Percentiles rank a stretch among this genome's conserved stretches.
phyloP scores from a whole-genome alignment of 345 rosid species.

The Eucalyptus brandiana region DNA sequence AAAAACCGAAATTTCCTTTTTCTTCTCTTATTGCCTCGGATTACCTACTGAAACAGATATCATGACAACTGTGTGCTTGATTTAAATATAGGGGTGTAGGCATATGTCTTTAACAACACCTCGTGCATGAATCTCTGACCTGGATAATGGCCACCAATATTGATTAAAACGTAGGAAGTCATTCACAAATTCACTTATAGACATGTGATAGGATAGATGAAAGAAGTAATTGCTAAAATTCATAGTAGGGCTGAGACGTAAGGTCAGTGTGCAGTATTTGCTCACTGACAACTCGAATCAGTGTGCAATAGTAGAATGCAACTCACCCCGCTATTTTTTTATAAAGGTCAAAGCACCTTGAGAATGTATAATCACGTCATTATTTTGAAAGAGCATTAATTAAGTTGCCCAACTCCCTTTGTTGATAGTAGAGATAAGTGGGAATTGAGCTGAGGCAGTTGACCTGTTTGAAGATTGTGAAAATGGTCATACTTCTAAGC shows the following conservation, averaged over 20 bases:
- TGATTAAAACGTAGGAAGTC: neutral
- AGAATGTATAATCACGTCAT: too few species aligned
- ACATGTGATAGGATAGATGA: neutral
- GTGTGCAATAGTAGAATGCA: neutral
- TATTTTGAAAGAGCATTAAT: too few species aligned
- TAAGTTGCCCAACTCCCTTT: too few species aligned
- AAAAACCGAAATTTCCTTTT: neutral
- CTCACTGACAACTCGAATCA: neutral
- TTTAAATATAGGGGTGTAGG: neutral
- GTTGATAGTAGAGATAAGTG: too few species aligned
- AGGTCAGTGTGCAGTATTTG: neutral
- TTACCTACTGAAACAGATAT: neutral
- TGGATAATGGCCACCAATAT: neutral
- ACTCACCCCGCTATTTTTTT: neutral
- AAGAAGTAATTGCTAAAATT: neutral
- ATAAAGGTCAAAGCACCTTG: too few species aligned
- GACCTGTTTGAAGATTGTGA: too few species aligned
- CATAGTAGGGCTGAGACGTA: neutral
- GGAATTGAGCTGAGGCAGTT: too few species aligned
- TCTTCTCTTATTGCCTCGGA: neutral
- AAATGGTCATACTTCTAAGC: too few species aligned
- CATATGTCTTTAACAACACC: neutral
- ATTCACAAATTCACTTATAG: neutral
- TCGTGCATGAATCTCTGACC: neutral
- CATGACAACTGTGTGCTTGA: neutral